These are phyloP conservation scores for Dryas alaskensis DNA, from an alignment of 306 rosid species.

Conservation along the genomic window DNA sequence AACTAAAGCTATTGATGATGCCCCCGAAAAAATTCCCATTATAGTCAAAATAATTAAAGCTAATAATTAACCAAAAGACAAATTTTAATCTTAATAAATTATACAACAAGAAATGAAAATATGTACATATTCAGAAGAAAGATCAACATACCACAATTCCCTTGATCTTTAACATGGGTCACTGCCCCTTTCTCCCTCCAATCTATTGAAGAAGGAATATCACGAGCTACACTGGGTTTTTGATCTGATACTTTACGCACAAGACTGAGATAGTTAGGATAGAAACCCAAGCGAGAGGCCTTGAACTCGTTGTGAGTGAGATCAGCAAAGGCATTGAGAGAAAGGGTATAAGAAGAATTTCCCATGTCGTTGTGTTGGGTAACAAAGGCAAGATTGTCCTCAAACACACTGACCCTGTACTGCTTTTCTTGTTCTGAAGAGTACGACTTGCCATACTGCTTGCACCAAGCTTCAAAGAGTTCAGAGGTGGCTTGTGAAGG, in stretches of 20 bases:
- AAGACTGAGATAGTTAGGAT: conserved; percentile 39
- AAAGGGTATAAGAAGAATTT: conserved; percentile 56
- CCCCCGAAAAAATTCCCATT: not conserved
- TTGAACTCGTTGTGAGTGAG: conserved; percentile 82
- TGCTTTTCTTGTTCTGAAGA: conserved; percentile 54
- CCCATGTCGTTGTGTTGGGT: conserved; percentile 43
- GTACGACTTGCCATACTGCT: conserved; percentile 58
- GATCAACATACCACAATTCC: conserved; percentile 59
- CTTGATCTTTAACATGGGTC: conserved; percentile 80
- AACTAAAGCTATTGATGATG: not conserved
- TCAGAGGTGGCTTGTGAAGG: conserved; percentile 41
- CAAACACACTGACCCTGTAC: conserved; percentile 54
- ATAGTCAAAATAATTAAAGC: not conserved
- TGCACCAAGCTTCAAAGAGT: conserved; percentile 68
- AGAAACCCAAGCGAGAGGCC: conserved; percentile 66
- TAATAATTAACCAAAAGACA: not conserved
- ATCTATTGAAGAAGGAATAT: conserved; percentile 69
- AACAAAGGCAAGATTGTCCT: conserved; percentile 63
- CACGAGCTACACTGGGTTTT: conserved; percentile 10
- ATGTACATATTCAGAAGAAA: not conserved
- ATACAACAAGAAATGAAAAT: not conserved
- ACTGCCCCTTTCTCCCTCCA: conserved; percentile 83
- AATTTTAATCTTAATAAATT: not conserved
- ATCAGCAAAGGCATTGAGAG: conserved; percentile 82
- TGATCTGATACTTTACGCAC: conserved; percentile 12